Conservation (phyloP, 768 basidiomycete species). For the Amanita fuliginea region DNA sequence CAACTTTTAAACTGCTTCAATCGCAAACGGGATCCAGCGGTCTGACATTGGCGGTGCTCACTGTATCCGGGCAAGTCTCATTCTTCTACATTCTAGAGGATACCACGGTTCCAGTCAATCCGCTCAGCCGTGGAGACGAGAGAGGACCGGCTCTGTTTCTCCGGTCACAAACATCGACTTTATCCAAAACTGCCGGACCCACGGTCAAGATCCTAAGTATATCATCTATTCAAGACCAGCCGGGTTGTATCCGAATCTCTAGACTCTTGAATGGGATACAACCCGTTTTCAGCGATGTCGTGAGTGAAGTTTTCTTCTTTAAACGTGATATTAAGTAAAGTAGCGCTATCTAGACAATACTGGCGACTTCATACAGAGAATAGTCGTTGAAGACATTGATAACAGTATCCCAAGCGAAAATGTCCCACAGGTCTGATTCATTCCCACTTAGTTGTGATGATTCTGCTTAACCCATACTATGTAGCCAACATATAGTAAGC, state of each 20-base stretch:
- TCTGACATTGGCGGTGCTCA: constrained; percentile 40
- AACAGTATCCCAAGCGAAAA: neutral
- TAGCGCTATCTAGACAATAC: constrained; percentile 46
- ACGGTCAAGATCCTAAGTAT: constrained; percentile 32
- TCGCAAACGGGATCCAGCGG: constrained; percentile 9
- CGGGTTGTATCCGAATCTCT: constrained; percentile 38
- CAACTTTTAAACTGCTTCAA: constrained; percentile 26
- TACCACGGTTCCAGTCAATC: constrained; percentile 24
- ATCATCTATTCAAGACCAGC: constrained; percentile 28
- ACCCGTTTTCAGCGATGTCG: constrained; percentile 50
- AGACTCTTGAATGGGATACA: constrained; percentile 43
- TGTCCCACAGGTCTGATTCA: neutral
- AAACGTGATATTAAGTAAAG: constrained; percentile 8
- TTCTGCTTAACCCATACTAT: neutral
- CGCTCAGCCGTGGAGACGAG: constrained; percentile 27
- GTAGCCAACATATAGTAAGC: constrained; percentile 42
- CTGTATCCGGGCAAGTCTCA: constrained; percentile 47
- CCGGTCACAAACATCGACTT: constrained; percentile 34
- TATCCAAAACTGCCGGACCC: constrained; percentile 25
- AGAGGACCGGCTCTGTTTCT: constrained; percentile 41
- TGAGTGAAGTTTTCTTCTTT: constrained; percentile 23
- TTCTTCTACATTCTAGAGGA: constrained; percentile 44
- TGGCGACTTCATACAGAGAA: constrained; percentile 40
- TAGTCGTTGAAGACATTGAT: constrained; percentile 31
- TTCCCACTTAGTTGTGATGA: neutral